Percentiles rank a stretch among this genome's conserved stretches.
These are phyloP conservation scores for Rhodotorula kratochvilovae DNA, from an alignment of 768 basidiomycete genomes.

Conservation along the genomic window DNA sequence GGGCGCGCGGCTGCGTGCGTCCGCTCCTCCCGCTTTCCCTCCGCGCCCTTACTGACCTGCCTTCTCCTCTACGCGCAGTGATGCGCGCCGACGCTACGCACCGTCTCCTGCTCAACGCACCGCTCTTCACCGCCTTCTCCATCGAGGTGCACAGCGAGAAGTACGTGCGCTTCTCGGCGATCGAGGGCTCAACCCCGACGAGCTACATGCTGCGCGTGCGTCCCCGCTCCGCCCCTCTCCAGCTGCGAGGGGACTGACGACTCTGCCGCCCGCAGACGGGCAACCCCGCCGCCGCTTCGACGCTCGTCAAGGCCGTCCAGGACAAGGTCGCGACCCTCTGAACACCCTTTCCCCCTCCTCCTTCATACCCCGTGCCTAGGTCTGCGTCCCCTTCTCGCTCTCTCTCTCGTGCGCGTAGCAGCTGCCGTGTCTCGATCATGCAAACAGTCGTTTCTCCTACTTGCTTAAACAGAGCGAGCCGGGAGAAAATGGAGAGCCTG, in stretches of 20 bases:
- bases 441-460: not conserved
- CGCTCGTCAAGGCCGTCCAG: slow-evolving; percentile 21
- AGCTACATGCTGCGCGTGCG: slow-evolving; percentile 41
- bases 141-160: slow-evolving; percentile 40
- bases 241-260: not conserved
- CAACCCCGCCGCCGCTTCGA: slow-evolving; percentile 16
- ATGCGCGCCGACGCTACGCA: slow-evolving; percentile 43
- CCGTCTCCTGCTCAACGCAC: slow-evolving; percentile 39
- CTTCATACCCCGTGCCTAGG: not conserved
- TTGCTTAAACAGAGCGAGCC: no score
- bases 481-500: no score
- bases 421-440: no score
- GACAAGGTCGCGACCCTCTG: slow-evolving; percentile 29
- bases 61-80: slow-evolving; percentile 10
- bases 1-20: slow-evolving; percentile 32
- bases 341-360: not conserved
- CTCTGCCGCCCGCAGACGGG: not conserved
- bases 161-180: slow-evolving; percentile 38
- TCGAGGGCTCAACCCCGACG: slow-evolving; percentile 26
- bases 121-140: slow-evolving; percentile 36
- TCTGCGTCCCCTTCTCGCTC: no score
- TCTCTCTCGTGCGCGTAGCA: no score
- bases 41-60: not conserved
- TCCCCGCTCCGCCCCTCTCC: not conserved
- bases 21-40: not conserved